phyloP scores from a whole-genome alignment of 352 stramenopile species.

The Globisporangium okanoganense region DNA sequence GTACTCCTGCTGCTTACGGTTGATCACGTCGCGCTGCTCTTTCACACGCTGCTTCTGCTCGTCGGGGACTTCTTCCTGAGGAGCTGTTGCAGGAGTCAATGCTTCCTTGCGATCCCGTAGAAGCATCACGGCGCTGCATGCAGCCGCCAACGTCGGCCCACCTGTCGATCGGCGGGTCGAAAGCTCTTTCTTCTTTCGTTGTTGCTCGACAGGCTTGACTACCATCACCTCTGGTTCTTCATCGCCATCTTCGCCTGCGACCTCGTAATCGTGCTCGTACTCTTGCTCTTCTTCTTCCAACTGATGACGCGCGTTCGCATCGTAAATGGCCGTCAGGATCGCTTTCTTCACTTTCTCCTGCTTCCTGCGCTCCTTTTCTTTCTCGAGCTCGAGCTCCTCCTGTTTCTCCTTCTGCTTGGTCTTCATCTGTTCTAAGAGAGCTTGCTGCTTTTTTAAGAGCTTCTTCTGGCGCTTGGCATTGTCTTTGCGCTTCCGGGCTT shows the following conservation, averaged over 20 bases:
- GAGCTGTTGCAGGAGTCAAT: not conserved
- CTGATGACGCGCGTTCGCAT: conserved; percentile 27
- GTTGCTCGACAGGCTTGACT: not conserved
- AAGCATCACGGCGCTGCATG: not conserved
- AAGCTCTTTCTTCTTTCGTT: not conserved
- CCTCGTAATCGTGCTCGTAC: conserved; percentile 7
- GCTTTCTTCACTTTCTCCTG: conserved; percentile 55
- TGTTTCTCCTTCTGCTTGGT: conserved; percentile 50
- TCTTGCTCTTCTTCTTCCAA: conserved; percentile 22
- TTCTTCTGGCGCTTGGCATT: conserved; percentile 40
- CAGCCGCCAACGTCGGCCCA: not conserved
- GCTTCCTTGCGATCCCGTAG: conserved; percentile 13
- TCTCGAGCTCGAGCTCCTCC: conserved; percentile 44
- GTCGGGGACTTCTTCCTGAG: conserved; percentile 17
- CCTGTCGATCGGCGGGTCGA: conserved; percentile 1
- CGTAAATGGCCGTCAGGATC: conserved; percentile 50
- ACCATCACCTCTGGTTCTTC: not conserved
- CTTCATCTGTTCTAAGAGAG: conserved; percentile 43
- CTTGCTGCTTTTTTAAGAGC: conserved; percentile 59
- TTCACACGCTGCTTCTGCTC: conserved; percentile 38
- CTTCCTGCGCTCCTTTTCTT: conserved; percentile 41
- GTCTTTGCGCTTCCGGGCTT: conserved; percentile 24
- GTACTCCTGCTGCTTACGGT: conserved; percentile 72
- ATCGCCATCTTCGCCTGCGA: not conserved
- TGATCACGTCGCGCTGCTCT: conserved; percentile 43